These are phyloP conservation scores for Sporisorium exsertum DNA, from an alignment of 1,284 basidiomycete species.

Conservation along the genomic window DNA sequence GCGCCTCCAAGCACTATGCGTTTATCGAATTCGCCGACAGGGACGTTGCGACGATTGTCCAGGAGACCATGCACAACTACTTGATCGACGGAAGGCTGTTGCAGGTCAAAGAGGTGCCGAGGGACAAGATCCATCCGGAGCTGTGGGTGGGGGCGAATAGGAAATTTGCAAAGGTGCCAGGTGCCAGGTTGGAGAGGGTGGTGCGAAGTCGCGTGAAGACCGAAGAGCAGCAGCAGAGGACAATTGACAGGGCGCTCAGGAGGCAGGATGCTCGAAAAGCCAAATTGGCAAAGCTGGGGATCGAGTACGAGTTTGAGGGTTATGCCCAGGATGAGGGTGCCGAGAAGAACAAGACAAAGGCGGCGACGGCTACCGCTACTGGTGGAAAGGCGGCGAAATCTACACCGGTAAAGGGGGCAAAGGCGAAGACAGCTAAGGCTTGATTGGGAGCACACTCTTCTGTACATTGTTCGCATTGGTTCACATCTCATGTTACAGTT, in stretches of 20 bases:
- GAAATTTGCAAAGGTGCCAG: conserved; percentile 85
- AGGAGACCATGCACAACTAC: conserved; percentile 99
- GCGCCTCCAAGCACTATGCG: conserved; percentile 93
- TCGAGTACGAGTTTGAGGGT: conserved; percentile 86
- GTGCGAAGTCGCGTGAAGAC: conserved; percentile 82
- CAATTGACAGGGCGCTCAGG: conserved; percentile 79
- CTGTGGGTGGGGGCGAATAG: conserved; percentile 97
- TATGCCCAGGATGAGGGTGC: conserved; percentile 53
- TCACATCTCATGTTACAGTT: not conserved
- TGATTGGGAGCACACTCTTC: not conserved
- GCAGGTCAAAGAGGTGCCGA: conserved; percentile 80
- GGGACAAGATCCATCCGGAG: conserved; percentile 88
- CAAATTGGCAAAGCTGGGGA: conserved; percentile 83
- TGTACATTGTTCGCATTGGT: not conserved
- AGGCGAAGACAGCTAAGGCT: conserved; percentile 27
- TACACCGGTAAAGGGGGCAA: conserved; percentile 8
- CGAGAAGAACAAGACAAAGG: conserved; percentile 9
- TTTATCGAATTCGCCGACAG: conserved; percentile 94
- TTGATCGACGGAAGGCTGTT: conserved; percentile 93
- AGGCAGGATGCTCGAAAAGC: conserved; percentile 82
- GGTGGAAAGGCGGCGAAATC: not conserved
- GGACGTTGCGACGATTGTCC: conserved; percentile 91
- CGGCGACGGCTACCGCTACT: not conserved
- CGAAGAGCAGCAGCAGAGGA: conserved; percentile 77
- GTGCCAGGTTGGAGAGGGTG: conserved; percentile 77